A percentile compares a stretch with the other conserved stretches of the same genome.
Conservation (phyloP, 2,329 filamentous ascomycete species). For the Nannizzia gypsea region DNA sequence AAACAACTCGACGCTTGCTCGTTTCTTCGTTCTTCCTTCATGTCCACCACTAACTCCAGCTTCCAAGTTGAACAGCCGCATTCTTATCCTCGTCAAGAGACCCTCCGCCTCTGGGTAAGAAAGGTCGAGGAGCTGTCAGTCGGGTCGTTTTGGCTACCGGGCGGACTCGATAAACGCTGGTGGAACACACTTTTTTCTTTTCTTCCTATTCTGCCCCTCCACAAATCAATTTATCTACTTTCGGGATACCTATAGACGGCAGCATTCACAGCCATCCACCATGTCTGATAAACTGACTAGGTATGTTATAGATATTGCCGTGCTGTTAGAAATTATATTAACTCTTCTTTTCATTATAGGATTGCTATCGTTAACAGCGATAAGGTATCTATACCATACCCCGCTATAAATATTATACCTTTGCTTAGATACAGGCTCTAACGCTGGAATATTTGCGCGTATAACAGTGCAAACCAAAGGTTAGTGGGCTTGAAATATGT, state of each 20-base stretch:
- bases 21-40: too few relatives aligned
- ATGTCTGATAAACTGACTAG: slow-evolving; percentile 95
- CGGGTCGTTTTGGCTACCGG: background rate
- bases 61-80: background rate
- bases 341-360: slow-evolving; percentile 41
- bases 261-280: slow-evolving; percentile 22
- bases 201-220: background rate
- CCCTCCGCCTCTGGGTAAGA: background rate
- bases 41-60: background rate
- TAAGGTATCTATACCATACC: slow-evolving; percentile 55
- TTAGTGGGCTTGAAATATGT: slow-evolving; percentile 31
- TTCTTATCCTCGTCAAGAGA: background rate
- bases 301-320: slow-evolving; percentile 41
- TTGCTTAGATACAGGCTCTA: background rate
- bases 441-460: background rate
- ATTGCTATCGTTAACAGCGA: slow-evolving; percentile 98
- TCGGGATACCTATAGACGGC: background rate
- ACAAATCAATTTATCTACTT: background rate
- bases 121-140: background rate
- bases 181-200: background rate
- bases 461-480: slow-evolving; percentile 73
- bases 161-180: background rate
- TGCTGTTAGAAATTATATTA: slow-evolving; percentile 8
- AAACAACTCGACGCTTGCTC: background rate
- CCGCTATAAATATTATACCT: slow-evolving; percentile 13